Evolutionary conservation across 2,329 filamentous ascomycete genomes (phyloP), one percentile per base, ranked within the genome.

Genomic region (Aureobasidium zeae): DNA sequence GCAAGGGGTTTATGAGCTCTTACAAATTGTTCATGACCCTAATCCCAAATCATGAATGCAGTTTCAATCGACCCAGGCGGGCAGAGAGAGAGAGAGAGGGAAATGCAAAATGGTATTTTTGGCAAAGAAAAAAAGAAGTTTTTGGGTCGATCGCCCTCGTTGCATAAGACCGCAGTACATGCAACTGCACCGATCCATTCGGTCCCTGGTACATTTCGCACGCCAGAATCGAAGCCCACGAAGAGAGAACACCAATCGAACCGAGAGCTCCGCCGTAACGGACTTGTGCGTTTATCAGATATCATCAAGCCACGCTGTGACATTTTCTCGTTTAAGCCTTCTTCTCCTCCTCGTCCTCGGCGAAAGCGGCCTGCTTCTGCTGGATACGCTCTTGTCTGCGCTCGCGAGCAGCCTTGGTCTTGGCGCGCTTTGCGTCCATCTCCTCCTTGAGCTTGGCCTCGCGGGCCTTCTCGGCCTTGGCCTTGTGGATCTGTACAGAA

Each of bases 351-450:
- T 69, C 77, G 63, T 87, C 86, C 66, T 75, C 86, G 63, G 83
- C 66, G 69, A 93, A 69, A 65, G 86, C 87, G 65, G 78, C 82
- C 70, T 87, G 81, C 89, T 98, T 98, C 70, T 83, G 81, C 67
- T 75, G 70, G 68, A 83, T 78, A 72, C 93, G 85, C 78, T 94
- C 86, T 72, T 81, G 73, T 82, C 91, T 91, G 77, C 91, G 83
- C 83, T 96, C 91, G 74, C 91, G 87, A 63, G 91, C 91, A 67
- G 91, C 91, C 88, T 95, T 96, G 81, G 87, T 96, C 87, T 94
- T 95, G 70, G 87, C 86, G 76, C 91, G 79, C 64, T 80, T 72
- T 73, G 81, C 81, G 81, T 95, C 88, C 48, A 38, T 38, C 77
- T 94, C 86, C 69, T 96, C 88, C 83, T 94, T 89, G 72, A 98